A percentile compares a stretch with the other conserved stretches of the same genome.
Evolutionary conservation across 2,329 filamentous ascomycete species (phyloP).

Genomic region (Microthyrium microscopicum): DNA sequence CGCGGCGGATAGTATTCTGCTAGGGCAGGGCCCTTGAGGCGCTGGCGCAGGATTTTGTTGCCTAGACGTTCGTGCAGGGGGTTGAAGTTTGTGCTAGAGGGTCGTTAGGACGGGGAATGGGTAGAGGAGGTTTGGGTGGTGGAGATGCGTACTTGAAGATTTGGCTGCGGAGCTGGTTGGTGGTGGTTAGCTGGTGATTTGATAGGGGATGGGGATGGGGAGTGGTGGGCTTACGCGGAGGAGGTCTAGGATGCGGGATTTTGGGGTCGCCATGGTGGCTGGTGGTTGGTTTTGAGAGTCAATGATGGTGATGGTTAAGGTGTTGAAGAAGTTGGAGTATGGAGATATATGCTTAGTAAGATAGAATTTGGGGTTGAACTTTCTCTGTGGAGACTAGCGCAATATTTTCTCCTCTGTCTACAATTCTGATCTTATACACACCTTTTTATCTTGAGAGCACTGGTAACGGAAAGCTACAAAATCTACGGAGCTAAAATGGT

Average conservation of each 20-base stretch:
- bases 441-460: no score
- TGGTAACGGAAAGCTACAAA: no score
- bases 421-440: no score
- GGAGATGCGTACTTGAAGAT: no score
- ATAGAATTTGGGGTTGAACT: no score
- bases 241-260: conserved; percentile 44
- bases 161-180: conserved; percentile 63
- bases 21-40: conserved; percentile 66
- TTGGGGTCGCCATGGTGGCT: conserved; percentile 32
- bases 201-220: background rate
- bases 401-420: no score
- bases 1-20: conserved; percentile 78
- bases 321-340: no score
- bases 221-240: conserved; percentile 65
- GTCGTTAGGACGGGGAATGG: conserved; percentile 63
- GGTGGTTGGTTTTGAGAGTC: no score
- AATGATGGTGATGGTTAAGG: no score
- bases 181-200: conserved; percentile 9
- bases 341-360: no score
- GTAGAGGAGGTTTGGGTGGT: conserved; percentile 33
- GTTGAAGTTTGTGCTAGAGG: conserved; percentile 80
- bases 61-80: conserved; percentile 66
- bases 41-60: conserved; percentile 82
- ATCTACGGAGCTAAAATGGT: no score
- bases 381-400: no score